Conservation (phyloP, 78 protist genomes). For the Pelomyxa schiedti region DNA sequence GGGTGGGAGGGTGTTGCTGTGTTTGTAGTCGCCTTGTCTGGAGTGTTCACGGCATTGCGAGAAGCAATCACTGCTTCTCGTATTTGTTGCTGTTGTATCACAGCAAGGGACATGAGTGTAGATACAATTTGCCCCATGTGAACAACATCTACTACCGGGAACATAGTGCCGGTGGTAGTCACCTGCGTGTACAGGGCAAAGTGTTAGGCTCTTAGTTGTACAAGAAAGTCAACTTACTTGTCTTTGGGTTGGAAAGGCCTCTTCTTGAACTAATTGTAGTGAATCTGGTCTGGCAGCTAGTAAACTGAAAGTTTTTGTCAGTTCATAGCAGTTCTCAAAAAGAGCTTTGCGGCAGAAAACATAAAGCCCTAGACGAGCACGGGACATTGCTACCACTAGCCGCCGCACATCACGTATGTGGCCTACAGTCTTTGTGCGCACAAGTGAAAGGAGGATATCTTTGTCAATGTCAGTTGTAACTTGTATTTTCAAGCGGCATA, state of each 20-base stretch:
- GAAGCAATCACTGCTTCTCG: no score
- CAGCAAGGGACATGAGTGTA: no score
- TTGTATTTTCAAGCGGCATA: not conserved
- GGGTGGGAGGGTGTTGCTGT: no score
- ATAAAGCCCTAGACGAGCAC: slow-evolving; percentile 89
- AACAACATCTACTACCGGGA: no score
- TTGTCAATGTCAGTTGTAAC: slow-evolving; percentile 5
- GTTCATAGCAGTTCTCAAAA: slow-evolving; percentile 60
- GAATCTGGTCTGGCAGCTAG: not conserved
- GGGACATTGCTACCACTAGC: slow-evolving; percentile 85
- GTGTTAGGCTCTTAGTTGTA: no score
- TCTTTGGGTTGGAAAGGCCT: not conserved
- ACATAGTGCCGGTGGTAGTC: no score
- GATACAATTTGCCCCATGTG: no score
- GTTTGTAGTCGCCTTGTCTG: no score
- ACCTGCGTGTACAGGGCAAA: no score
- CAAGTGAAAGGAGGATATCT: slow-evolving; percentile 90
- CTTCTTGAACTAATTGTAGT: not conserved
- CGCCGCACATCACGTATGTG: slow-evolving; percentile 78
- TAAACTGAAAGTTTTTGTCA: slow-evolving; percentile 18
- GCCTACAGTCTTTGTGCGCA: slow-evolving; percentile 76
- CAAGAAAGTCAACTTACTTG: no score
- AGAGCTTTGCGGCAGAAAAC: slow-evolving; percentile 67
- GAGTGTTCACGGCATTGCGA: no score
- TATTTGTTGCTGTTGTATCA: no score